Evolutionary conservation across 306 rosid genomes (phyloP), one percentile per base, ranked within the genome.

Genomic region (Quercus glauca): DNA sequence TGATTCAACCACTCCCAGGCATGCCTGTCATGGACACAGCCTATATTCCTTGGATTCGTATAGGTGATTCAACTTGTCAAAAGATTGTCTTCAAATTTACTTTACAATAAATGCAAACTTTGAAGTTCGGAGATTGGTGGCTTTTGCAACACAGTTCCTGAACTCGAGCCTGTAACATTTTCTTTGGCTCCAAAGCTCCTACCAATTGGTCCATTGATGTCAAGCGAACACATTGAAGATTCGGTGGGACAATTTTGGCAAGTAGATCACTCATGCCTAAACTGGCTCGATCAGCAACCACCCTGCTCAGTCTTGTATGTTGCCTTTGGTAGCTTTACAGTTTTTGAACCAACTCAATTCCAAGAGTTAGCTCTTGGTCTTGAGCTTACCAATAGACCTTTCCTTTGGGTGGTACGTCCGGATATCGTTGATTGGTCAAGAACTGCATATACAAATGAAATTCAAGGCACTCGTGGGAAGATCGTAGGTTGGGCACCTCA

Each of bases 331-430:
- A 83, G 89, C 56, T 18, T 74, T 14, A 71, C 78, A 15, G 19
- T 13, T 0, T 14, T 86, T 18, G 69, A 83, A 7, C 77, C 64
- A 2, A 77, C 51, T 18, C 89, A 86, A 71, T 83, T 86, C 55
- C 79, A 75, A 2, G 87, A 85, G 57, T 11, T 81, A 21, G 79
- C 85, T 13, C 23, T 78, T 9, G 85, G 81, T 21, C 75, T 85
- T 3, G 88, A 78, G 2, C 82, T 85, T 10, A 70, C 73, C 18
- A 19, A 78, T 35, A 79, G 29, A 26, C 76, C 89, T 49, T 86
- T 86, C 74, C 87, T 83, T 80, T 88, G 89, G 94, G 94, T 86
- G 64, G 80, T 86, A 41, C 70, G 87, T 13, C n/a, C 69, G 4
- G 69, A 78, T 56, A 1, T 28, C 3, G 59, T 35, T 12, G 31